phyloP scores from a whole-genome alignment of 129 eudicot species.

The Tagetes erecta region DNA sequence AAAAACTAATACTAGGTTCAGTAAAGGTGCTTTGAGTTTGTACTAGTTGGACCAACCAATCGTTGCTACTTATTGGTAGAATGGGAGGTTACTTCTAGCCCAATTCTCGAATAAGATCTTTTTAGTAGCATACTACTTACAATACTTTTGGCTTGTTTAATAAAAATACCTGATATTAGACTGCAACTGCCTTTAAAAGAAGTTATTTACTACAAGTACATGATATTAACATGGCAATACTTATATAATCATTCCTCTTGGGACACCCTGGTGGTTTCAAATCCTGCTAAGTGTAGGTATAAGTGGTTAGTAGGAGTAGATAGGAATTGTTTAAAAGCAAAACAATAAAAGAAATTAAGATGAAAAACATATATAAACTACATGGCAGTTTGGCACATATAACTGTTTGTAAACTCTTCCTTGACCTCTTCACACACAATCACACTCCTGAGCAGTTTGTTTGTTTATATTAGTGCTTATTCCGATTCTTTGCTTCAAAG shows the following conservation, averaged over 20 bases:
- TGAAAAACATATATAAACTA: neutral
- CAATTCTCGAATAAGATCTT: neutral
- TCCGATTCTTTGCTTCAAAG: constrained; percentile 28
- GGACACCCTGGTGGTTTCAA: too few species aligned
- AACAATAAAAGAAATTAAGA: too few species aligned
- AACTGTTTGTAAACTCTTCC: neutral
- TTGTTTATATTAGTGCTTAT: neutral
- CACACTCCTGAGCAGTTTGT: neutral
- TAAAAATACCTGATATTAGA: neutral
- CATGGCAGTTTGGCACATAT: neutral
- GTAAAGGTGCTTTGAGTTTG: neutral
- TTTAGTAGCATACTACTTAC: neutral
- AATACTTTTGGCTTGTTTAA: neutral
- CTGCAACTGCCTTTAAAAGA: neutral
- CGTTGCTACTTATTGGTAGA: neutral
- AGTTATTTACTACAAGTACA: too few species aligned
- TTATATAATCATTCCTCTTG: too few species aligned
- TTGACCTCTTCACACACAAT: neutral
- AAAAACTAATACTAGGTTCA: neutral
- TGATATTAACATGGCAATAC: too few species aligned
- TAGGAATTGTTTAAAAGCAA: too few species aligned
- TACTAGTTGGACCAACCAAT: neutral
- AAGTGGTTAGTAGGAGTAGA: too few species aligned
- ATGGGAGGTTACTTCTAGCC: neutral
- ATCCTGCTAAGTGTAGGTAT: too few species aligned